phyloP scores from a whole-genome alignment of 768 basidiomycete species.

The Leccinum variicolor region DNA sequence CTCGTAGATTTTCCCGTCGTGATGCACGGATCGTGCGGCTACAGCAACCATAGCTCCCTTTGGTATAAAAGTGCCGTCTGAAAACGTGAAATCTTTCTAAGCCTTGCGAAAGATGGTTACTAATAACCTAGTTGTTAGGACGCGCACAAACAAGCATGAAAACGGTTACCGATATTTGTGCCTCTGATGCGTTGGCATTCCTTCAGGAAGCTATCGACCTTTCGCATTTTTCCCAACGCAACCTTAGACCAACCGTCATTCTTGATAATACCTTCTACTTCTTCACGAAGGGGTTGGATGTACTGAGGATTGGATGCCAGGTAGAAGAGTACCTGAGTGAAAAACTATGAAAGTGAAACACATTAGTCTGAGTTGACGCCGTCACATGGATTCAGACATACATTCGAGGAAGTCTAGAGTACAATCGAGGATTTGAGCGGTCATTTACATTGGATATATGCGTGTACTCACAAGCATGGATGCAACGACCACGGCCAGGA shows the following conservation, averaged over 20 bases:
- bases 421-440: not conserved
- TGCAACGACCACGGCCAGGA: constrained; percentile 16
- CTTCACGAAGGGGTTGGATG: not conserved
- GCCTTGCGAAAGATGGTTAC: constrained; percentile 20
- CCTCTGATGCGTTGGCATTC: not conserved
- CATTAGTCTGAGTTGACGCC: not conserved
- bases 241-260: not conserved
- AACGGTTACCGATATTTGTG: constrained; percentile 19
- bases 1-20: constrained; percentile 23
- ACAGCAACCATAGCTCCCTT: constrained; percentile 28
- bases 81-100: constrained; percentile 33
- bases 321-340: constrained; percentile 16
- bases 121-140: not conserved
- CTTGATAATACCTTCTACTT: not conserved
- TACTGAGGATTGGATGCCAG: not conserved
- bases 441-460: not conserved
- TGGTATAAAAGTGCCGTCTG: constrained; percentile 38
- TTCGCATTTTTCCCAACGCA: constrained; percentile 29
- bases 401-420: constrained; percentile 19
- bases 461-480: constrained; percentile 20
- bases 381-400: not conserved
- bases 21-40: constrained; percentile 19
- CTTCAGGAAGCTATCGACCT: constrained; percentile 37
- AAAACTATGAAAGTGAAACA: constrained; percentile 16
- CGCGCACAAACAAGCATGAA: constrained; percentile 15